Percentiles rank a stretch among this genome's conserved stretches.
These are phyloP conservation scores for Citrus inodora DNA, from an alignment of 345 rosid species.

Conservation along the genomic window DNA sequence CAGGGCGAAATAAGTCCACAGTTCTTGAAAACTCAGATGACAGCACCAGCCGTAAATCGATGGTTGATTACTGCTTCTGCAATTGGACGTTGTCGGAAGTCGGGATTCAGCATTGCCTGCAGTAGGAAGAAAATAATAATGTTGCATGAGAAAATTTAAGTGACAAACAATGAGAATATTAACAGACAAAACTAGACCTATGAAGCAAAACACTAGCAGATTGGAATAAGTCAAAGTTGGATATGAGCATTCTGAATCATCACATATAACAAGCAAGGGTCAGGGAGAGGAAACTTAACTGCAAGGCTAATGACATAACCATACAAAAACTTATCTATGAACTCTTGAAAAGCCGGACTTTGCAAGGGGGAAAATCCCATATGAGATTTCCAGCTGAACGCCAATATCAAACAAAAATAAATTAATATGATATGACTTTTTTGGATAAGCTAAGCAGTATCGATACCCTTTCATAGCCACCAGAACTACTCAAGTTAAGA, in stretches of 20 bases:
- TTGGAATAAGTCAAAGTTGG: not conserved
- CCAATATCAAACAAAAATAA: not conserved
- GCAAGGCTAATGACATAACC: not conserved
- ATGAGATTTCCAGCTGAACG: not conserved
- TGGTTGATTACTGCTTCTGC: conserved; percentile 79
- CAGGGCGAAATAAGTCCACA: not conserved
- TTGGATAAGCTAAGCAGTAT: not conserved
- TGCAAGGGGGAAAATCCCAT: not conserved
- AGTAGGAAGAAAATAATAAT: not conserved
- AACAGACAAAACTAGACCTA: not conserved
- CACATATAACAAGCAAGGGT: not conserved
- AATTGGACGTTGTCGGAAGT: conserved; percentile 69
- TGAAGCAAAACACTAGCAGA: not conserved
- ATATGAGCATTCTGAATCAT: not conserved
- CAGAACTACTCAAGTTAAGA: not conserved
- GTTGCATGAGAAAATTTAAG: not conserved
- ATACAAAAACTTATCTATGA: not conserved
- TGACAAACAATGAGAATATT: not conserved
- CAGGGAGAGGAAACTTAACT: not conserved
- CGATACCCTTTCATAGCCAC: not conserved
- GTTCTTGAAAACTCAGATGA: conserved; percentile 23
- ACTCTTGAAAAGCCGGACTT: not conserved
- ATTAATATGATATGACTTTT: not conserved
- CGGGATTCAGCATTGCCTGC: conserved; percentile 84
- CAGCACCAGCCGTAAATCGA: conserved; percentile 51